Base-by-base conservation (phyloP, 2,329 filamentous ascomycete genomes). In the Phialocephala subalpina region DNA sequence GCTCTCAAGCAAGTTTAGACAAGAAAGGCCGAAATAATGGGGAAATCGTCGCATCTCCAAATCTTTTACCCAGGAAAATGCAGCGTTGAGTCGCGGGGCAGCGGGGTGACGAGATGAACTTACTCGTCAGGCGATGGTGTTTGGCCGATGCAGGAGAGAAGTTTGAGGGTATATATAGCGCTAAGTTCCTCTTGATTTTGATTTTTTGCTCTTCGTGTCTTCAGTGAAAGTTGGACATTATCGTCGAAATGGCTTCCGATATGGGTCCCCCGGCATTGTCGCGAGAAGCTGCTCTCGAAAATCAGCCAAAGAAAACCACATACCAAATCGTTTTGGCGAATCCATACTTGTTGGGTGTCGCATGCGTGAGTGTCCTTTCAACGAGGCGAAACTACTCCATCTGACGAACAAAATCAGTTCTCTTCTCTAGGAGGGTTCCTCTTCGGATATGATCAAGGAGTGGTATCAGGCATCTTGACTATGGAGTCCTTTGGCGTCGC, bases 401-500 rank as follows among this genome's bases (percentile, higher is more conserved):
- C n/a, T 53, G 29, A 29, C 55, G 22, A 16, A 18, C 16, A 9
- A 11, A 45, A 36, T 14, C 45, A 80, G 78, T 81, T 81, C 65
- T 77, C 79, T 6, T 80, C 79, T 0, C 72, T 81, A 0, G 80
- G 79, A n/a, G 79, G 80, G 1, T 71, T 82, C 29, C 73, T 81
- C 2, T 81, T 83, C 52, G 82, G 82, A 12, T 83, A 83, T 73
- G 82, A 84, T 62, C 81, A 80, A 14, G 81, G 81, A 38, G 80
- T 84, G 35, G 78, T 83, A 55, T 82, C 80, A 0, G 81, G 80
- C 42, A 78, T 83, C 53, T 76, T 83, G 59, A 81, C 79, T 5
- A 81, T 82, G 76, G 76, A 81, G 64, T 81, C 79, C 45, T 83
- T 83, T 65, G 78, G 73, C 2, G 77, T 77, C 35, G 69, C 73